Evolutionary conservation across 148 eudicot species (phyloP).

Genomic region (Spergularia marina): DNA sequence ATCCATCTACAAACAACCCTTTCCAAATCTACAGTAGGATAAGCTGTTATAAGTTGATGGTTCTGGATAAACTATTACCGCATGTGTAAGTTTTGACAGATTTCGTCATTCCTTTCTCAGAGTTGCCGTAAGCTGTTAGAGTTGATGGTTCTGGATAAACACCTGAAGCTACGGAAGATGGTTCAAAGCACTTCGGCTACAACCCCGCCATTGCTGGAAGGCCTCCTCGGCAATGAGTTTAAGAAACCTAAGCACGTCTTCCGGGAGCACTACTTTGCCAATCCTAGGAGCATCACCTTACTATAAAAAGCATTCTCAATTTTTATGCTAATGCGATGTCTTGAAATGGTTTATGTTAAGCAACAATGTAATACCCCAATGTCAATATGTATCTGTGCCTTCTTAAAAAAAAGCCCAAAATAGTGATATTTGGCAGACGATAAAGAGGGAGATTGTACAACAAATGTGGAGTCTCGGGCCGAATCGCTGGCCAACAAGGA

Average conservation of each 20-base stretch:
- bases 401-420: background rate
- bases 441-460: background rate
- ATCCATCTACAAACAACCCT: no score
- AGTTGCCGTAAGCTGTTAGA: constrained; percentile 70
- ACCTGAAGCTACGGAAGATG: constrained; percentile 67
- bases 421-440: no score
- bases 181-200: constrained; percentile 39
- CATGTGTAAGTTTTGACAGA: background rate
- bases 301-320: constrained; percentile 30
- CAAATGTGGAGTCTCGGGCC: background rate
- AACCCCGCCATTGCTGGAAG: constrained; percentile 56
- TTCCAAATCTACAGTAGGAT: no score
- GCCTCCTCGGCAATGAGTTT: constrained; percentile 42
- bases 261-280: constrained; percentile 76
- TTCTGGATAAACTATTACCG: no score
- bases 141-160: constrained; percentile 69
- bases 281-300: constrained; percentile 54
- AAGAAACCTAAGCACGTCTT: constrained; percentile 44
- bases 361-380: constrained; percentile 9
- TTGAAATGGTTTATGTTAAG: background rate
- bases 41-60: no score
- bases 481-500: background rate
- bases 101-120: constrained; percentile 41
- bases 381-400: background rate
- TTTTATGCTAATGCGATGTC: background rate